Percentiles rank a stretch among this genome's conserved stretches.
These are phyloP conservation scores for Coemansia umbellata DNA, from an alignment of 192 early-diverging fungal genomes.

Conservation along the genomic window DNA sequence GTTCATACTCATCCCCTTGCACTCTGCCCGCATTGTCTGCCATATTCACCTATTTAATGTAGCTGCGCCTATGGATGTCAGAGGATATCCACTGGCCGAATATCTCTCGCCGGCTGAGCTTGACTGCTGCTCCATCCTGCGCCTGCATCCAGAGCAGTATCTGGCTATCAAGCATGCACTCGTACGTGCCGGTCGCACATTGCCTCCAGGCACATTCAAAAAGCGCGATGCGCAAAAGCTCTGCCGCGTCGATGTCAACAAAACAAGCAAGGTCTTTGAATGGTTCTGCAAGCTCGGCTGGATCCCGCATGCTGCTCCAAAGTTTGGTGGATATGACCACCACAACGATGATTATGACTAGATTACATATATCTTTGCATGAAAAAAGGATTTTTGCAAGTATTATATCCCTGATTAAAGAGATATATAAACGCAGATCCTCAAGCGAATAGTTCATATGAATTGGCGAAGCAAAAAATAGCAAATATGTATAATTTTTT, in stretches of 20 bases:
- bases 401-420: too few relatives aligned
- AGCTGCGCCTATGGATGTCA: constrained; percentile 46
- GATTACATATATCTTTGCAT: too few relatives aligned
- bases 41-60: constrained; percentile 9
- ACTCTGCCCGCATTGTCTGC: too few relatives aligned
- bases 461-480: too few relatives aligned
- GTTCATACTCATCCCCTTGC: too few relatives aligned
- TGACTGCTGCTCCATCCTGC: constrained; percentile 45
- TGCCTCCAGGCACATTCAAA: constrained; percentile 34
- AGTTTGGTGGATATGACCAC: neutral
- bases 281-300: constrained; percentile 86
- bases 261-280: constrained; percentile 80
- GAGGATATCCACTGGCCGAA: constrained; percentile 28
- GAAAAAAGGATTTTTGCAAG: too few relatives aligned
- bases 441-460: too few relatives aligned
- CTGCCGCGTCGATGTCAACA: constrained; percentile 91
- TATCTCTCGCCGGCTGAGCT: constrained; percentile 27
- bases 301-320: constrained; percentile 52
- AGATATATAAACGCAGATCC: too few relatives aligned
- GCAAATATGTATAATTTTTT: too few relatives aligned
- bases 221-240: constrained; percentile 91
- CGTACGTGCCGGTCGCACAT: constrained; percentile 37
- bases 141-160: constrained; percentile 39
- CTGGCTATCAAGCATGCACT: constrained; percentile 43
- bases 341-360: too few relatives aligned